Evolutionary conservation across 202 grass and related monocot species (phyloP).

Genomic region (Cymbopogon flexuosus): DNA sequence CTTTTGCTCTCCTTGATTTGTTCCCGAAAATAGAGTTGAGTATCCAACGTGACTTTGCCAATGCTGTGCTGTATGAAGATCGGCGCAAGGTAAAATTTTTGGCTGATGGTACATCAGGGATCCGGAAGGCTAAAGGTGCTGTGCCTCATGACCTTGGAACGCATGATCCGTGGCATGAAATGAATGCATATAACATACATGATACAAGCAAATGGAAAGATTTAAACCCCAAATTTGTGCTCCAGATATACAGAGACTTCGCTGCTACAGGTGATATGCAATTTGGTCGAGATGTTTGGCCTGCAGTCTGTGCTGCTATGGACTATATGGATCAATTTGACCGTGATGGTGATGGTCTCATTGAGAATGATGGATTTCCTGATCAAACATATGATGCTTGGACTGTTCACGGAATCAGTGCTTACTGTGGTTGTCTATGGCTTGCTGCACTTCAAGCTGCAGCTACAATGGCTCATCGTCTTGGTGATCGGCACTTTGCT

Average conservation of each 20-base stretch:
- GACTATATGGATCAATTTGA: slow-evolving; percentile 96
- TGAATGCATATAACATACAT: slow-evolving; percentile 98
- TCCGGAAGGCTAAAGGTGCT: slow-evolving; percentile 81
- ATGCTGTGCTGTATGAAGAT: slow-evolving; percentile 84
- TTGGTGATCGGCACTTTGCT: slow-evolving; percentile 58
- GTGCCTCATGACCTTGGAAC: slow-evolving; percentile 96
- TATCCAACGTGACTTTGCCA: slow-evolving; percentile 90
- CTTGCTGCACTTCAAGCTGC: slow-evolving; percentile 93
- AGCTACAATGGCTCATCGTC: slow-evolving; percentile 80
- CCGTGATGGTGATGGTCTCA: slow-evolving; percentile 66
- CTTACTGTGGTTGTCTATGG: slow-evolving; percentile 87
- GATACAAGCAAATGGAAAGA: slow-evolving; percentile 99
- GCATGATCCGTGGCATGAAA: slow-evolving; percentile 94
- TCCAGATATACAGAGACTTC: slow-evolving; percentile 94
- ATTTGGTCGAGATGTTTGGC: slow-evolving; percentile 92
- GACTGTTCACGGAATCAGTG: slow-evolving; percentile 92
- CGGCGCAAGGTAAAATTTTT: slow-evolving; percentile 74
- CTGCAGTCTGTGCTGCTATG: slow-evolving; percentile 76
- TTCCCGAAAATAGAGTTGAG: slow-evolving; percentile 97
- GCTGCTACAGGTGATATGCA: slow-evolving; percentile 79
- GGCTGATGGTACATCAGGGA: slow-evolving; percentile 73
- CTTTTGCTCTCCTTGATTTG: slow-evolving; percentile 90
- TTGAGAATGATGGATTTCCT: slow-evolving; percentile 98
- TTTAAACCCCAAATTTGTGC: slow-evolving; percentile 97
- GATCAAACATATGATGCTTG: slow-evolving; percentile 99